These are phyloP conservation scores for Crithidia mellificae DNA, from an alignment of 208 protist genomes.

Conservation along the genomic window DNA sequence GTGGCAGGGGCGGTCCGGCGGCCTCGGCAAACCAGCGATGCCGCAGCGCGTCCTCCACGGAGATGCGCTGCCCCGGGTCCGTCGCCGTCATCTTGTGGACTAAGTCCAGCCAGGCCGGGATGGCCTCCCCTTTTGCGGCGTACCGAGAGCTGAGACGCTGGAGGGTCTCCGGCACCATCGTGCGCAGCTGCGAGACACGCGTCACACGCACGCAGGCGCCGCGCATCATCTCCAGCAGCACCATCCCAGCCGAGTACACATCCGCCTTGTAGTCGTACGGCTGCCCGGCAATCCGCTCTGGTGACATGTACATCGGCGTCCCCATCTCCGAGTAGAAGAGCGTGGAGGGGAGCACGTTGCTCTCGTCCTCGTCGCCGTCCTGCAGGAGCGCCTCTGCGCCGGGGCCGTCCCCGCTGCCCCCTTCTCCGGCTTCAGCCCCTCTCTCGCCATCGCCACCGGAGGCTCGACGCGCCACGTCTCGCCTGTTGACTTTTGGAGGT, in stretches of 20 bases:
- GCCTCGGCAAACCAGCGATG: conserved; percentile 59
- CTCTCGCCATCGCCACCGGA: neutral
- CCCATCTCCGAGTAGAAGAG: conserved; percentile 69
- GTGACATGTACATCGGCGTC: conserved; percentile 74
- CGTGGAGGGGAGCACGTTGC: conserved; percentile 4
- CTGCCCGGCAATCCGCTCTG: conserved; percentile 60
- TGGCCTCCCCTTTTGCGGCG: conserved; percentile 2
- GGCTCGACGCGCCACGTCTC: no score
- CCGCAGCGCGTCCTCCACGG: conserved; percentile 57
- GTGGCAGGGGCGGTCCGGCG: conserved; percentile 21
- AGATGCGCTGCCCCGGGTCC: conserved; percentile 53
- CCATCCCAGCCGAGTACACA: conserved; percentile 76
- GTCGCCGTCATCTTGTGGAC: conserved; percentile 60
- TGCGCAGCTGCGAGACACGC: conserved; percentile 35
- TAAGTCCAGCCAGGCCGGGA: conserved; percentile 53
- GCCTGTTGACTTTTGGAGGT: no score
- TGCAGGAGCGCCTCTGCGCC: neutral
- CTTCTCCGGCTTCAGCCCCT: neutral
- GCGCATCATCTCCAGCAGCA: conserved; percentile 80
- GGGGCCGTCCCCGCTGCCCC: neutral
- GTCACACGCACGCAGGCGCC: conserved; percentile 47
- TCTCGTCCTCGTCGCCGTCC: conserved; percentile 3
- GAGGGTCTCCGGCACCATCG: conserved; percentile 33
- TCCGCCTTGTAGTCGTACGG: conserved; percentile 76
- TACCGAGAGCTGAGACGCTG: conserved; percentile 28